These are phyloP conservation scores for Fusarium gaditjirri DNA, from an alignment of 2,329 filamentous ascomycete species.

Conservation along the genomic window DNA sequence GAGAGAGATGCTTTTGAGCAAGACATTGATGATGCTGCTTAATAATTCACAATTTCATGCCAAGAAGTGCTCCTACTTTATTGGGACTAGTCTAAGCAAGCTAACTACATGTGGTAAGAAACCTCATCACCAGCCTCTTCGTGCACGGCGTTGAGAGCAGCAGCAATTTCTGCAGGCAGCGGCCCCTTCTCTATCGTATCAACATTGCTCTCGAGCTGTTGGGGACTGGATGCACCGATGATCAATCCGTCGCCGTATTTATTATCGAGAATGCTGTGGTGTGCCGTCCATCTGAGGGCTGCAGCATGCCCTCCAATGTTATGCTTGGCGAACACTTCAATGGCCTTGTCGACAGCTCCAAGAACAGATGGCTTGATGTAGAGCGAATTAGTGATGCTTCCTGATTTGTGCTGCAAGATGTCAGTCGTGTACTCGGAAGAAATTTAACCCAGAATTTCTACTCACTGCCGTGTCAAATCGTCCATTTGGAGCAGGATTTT, in stretches of 20 bases:
- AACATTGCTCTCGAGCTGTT: conserved; percentile 51
- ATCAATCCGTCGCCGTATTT: conserved; percentile 51
- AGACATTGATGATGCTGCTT: background rate
- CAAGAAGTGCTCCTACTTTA: conserved; percentile 26
- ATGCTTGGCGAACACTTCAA: conserved; percentile 45
- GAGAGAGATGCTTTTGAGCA: background rate
- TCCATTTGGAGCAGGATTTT: conserved; percentile 18
- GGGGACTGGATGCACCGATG: conserved; percentile 48
- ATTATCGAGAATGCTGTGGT: conserved; percentile 49
- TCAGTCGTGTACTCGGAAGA: accelerated
- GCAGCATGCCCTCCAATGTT: conserved; percentile 53
- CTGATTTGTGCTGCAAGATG: conserved; percentile 15
- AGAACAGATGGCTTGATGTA: conserved; percentile 47
- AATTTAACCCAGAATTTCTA: accelerated
- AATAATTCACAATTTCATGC: background rate
- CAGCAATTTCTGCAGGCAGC: conserved; percentile 50
- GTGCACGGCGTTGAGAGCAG: conserved; percentile 38
- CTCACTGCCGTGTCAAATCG: conserved; percentile 44
- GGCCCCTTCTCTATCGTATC: conserved; percentile 53
- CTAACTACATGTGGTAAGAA: conserved; percentile 29
- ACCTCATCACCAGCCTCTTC: conserved; percentile 28
- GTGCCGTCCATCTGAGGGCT: conserved; percentile 54
- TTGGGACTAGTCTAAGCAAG: background rate
- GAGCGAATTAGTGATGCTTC: conserved; percentile 38
- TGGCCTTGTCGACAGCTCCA: conserved; percentile 42